phyloP scores from a whole-genome alignment of 2,329 filamentous ascomycete species.

The Daldinia sp. region DNA sequence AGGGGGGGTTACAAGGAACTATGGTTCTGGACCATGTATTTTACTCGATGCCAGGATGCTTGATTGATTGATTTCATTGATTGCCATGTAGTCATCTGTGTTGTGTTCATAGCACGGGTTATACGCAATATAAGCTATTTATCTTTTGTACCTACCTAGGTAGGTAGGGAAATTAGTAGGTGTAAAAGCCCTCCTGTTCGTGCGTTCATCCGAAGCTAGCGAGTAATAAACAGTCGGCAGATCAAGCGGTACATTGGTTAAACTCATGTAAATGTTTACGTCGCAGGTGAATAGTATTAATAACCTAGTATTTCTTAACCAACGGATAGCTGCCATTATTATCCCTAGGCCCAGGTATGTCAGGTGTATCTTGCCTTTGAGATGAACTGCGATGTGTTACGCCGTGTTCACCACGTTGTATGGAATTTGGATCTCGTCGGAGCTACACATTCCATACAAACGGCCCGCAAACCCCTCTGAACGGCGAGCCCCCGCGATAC shows the following conservation, averaged over 20 bases:
- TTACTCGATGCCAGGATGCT: neutral
- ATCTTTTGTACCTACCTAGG: too few species aligned
- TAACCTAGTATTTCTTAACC: neutral
- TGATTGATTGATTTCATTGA: neutral
- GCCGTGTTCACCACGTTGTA: neutral
- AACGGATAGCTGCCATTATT: neutral
- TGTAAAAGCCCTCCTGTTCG: too few species aligned
- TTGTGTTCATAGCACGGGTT: slow-evolving; percentile 10
- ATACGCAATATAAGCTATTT: slow-evolving; percentile 11
- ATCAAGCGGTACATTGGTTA: neutral
- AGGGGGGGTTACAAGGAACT: neutral
- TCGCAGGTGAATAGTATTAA: slow-evolving; percentile 5
- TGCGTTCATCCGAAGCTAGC: too few species aligned
- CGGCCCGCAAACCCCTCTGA: slow-evolving; percentile 10
- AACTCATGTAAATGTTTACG: neutral
- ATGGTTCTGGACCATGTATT: slow-evolving; percentile 26
- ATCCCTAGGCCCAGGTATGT: neutral
- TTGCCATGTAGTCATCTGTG: slow-evolving; percentile 20
- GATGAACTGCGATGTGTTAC: neutral
- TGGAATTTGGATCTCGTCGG: slow-evolving; percentile 15
- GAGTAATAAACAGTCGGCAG: slow-evolving; percentile 15
- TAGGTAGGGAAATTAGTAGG: too few species aligned
- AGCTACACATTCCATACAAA: slow-evolving; percentile 25
- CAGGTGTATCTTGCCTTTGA: neutral
- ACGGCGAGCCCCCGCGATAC: slow-evolving; percentile 16